Conservation (phyloP, 1,284 basidiomycete genomes). For the Macrocystidia cucumis region DNA sequence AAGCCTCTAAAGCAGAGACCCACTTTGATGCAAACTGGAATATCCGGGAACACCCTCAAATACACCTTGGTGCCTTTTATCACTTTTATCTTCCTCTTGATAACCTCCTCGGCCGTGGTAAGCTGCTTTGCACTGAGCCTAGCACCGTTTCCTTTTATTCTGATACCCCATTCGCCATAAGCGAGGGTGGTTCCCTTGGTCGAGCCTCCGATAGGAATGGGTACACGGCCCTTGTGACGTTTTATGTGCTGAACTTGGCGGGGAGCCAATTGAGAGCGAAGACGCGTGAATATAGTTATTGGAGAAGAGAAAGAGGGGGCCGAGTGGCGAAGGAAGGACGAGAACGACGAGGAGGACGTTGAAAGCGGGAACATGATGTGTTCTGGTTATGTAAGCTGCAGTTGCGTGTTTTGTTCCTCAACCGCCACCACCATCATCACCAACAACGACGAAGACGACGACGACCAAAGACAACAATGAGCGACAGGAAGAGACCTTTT, state of each 20-base stretch:
- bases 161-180: conserved; percentile 87
- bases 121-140: conserved; percentile 92
- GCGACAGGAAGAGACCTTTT: conserved; percentile 41
- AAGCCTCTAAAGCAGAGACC: conserved; percentile 8
- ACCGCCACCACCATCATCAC: too few species aligned
- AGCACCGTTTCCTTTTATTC: conserved; percentile 78
- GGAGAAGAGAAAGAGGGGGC: conserved; percentile 16
- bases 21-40: conserved; percentile 96
- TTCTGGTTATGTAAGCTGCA: too few species aligned
- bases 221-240: conserved; percentile 83
- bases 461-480: conserved; percentile 27
- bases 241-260: conserved; percentile 77
- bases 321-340: conserved; percentile 13
- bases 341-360: conserved; percentile 12
- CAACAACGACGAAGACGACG: conserved; percentile 13
- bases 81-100: conserved; percentile 87
- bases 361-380: too few species aligned
- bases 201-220: conserved; percentile 83
- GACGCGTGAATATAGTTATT: conserved; percentile 28
- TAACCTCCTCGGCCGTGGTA: conserved; percentile 78
- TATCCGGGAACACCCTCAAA: conserved; percentile 91
- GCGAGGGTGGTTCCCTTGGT: conserved; percentile 91
- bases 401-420: too few species aligned
- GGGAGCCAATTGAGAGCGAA: conserved; percentile 66
- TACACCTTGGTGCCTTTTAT: conserved; percentile 89